phyloP scores from a whole-genome alignment of 2,329 filamentous ascomycete genomes.

The Dactylellina haptotyla region DNA sequence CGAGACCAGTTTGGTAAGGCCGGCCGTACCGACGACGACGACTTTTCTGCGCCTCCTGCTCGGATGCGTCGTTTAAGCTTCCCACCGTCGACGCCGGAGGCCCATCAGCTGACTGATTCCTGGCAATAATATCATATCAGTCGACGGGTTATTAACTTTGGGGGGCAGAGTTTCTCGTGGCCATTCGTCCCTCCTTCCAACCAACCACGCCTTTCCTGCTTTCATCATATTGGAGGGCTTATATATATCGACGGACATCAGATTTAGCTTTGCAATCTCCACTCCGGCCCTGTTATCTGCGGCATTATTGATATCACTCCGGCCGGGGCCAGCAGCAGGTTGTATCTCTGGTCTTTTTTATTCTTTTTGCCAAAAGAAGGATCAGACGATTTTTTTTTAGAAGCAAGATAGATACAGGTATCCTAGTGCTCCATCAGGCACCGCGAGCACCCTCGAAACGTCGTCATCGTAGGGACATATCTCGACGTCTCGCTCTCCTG shows the following conservation, averaged over 20 bases:
- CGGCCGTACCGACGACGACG: not conserved
- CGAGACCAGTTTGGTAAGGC: not conserved
- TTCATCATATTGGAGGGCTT: slow-evolving; percentile 11
- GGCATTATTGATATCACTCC: slow-evolving; percentile 54
- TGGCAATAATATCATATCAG: too few relatives aligned
- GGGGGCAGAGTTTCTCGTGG: too few relatives aligned
- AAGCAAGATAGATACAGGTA: slow-evolving; percentile 5
- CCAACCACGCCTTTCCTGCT: not conserved
- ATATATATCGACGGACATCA: slow-evolving; percentile 42
- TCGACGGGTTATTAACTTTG: too few relatives aligned
- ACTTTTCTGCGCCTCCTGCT: not conserved
- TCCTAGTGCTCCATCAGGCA: slow-evolving; percentile 23
- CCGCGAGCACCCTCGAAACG: slow-evolving; percentile 21
- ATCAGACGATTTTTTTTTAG: slow-evolving; percentile 47
- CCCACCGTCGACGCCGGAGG: not conserved
- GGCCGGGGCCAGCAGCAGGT: slow-evolving; percentile 32
- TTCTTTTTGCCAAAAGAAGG: slow-evolving; percentile 42
- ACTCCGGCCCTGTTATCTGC: slow-evolving; percentile 49
- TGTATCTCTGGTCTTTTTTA: slow-evolving; percentile 8
- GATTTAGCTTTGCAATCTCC: slow-evolving; percentile 44
- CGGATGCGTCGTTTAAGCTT: not conserved
- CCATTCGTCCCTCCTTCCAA: not conserved
- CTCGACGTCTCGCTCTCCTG: not conserved
- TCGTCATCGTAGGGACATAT: slow-evolving; percentile 26
- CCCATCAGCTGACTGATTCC: slow-evolving; percentile 8